Percentiles rank a stretch among this genome's conserved stretches.
These are phyloP conservation scores for Pestalotiopsis sp. DNA, from an alignment of 2,329 filamentous ascomycete genomes.

Conservation along the genomic window DNA sequence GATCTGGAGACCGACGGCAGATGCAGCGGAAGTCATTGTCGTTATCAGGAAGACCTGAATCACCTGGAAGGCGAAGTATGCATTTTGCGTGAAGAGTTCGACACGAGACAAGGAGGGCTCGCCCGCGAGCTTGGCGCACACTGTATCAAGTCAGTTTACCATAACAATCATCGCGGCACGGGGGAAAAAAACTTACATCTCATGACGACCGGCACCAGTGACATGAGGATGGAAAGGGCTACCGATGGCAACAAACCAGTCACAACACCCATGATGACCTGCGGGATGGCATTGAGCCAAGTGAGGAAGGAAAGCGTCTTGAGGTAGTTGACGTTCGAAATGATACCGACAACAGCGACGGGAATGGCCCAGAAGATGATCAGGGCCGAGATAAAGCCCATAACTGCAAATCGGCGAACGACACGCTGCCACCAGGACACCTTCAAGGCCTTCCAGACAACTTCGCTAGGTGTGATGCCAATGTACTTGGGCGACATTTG, in stretches of 20 bases:
- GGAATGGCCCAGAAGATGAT: conserved; percentile 86
- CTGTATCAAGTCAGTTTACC: conserved; percentile 35
- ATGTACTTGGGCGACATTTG: conserved; percentile 87
- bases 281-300: conserved; percentile 74
- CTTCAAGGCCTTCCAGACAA: conserved; percentile 85
- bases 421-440: conserved; percentile 88
- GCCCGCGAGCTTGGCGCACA: conserved; percentile 79
- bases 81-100: conserved; percentile 88
- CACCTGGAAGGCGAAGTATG: conserved; percentile 89
- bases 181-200: conserved; percentile 55
- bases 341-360: conserved; percentile 77
- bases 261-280: conserved; percentile 76
- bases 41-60: conserved; percentile 90
- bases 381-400: conserved; percentile 73
- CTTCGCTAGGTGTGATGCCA: conserved; percentile 78
- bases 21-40: conserved; percentile 80
- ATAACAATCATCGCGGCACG: too few species aligned
- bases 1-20: conserved; percentile 67
- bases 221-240: conserved; percentile 81
- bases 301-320: conserved; percentile 64
- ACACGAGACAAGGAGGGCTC: conserved; percentile 79
- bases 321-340: conserved; percentile 82
- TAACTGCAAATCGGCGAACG: conserved; percentile 68
- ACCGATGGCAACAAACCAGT: conserved; percentile 83
- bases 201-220: conserved; percentile 81